Base-by-base conservation (phyloP, 108 stramenopile genomes). In the Stephanodiscus minutulus region DNA sequence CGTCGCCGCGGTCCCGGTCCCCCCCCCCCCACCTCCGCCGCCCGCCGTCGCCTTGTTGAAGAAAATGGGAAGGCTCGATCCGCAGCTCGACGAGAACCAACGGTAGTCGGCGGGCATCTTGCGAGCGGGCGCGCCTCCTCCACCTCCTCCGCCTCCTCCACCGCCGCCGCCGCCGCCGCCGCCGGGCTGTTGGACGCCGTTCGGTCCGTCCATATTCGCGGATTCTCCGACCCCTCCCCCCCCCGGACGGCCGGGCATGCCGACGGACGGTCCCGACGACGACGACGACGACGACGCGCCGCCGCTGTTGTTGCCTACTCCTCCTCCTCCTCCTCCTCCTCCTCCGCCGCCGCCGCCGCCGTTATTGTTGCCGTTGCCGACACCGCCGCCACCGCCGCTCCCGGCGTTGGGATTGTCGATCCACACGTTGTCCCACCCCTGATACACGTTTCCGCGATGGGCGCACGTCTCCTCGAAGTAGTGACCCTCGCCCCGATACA, bases 401-500 rank as follows among this genome's bases (percentile, higher is more conserved):
- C 49, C 55, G 18, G 36, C 12, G 39, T 37, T 21, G 41, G 28
- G 12, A 53, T 83, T 83, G 18, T 85, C 74, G 57, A 88, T 87
- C 50, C 79, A 76, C 47, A 76, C 68, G 50, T 68, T 64, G 58
- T 92, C 91, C 82, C 82, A 92, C 47, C 91, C 91, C 41, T 68
- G 44, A 55, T 71, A 86, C 11, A 92, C 33, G 53, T 89, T 91
- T 10, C 88, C 88, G 49, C 84, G 84, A 10, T 60, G 74, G 21
- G 74, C 49, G 25, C 58, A 50, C 9, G 88, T 87, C 37, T 92
- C 91, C 79, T 89, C 88, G 52, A 77, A 82, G 77, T 92, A 92
- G 8, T 64, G 68, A 84, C 89, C 91, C 76, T 92, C 91, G 36
- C 88, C 88, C 21, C 87, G 84, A 37, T 83, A 48, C 10, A 92